Evolutionary conservation across 2,329 filamentous ascomycete species (phyloP).

Genomic region (Talaromyces marneffei): DNA sequence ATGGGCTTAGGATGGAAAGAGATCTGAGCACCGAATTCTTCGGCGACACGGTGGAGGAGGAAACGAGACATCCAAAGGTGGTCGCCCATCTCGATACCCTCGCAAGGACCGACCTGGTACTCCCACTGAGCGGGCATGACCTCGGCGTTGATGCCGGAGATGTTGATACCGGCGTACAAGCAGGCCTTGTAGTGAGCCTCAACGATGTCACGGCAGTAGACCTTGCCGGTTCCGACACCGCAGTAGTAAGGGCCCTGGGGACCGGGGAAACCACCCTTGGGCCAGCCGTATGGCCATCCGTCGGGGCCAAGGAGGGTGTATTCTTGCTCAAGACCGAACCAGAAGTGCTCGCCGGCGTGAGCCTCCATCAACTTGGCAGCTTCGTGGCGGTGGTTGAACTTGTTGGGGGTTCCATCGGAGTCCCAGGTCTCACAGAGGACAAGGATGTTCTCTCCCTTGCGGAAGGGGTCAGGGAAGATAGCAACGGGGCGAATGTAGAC

Average conservation of each 20-base stretch:
- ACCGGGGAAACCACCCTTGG: constrained; percentile 78
- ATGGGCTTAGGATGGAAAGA: constrained; percentile 96
- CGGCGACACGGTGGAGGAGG: constrained; percentile 82
- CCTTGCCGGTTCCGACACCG: constrained; percentile 94
- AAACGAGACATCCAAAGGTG: constrained; percentile 92
- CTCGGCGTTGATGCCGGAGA: constrained; percentile 98
- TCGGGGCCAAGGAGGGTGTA: constrained; percentile 86
- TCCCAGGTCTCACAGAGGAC: constrained; percentile 95
- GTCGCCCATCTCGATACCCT: constrained; percentile 87
- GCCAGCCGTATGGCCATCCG: constrained; percentile 90
- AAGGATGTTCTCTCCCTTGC: constrained; percentile 81
- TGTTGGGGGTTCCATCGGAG: constrained; percentile 89
- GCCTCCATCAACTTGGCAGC: constrained; percentile 83
- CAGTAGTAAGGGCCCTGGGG: constrained; percentile 96
- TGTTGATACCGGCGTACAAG: constrained; percentile 83
- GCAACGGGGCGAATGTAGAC: constrained; percentile 91
- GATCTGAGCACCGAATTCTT: constrained; percentile 95
- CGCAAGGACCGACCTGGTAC: constrained; percentile 89
- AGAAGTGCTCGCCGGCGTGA: constrained; percentile 75
- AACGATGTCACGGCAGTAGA: constrained; percentile 96
- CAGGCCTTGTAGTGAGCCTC: constrained; percentile 90
- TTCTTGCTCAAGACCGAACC: constrained; percentile 98
- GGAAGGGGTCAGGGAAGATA: constrained; percentile 88
- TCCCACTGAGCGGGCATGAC: constrained; percentile 99
- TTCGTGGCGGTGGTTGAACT: constrained; percentile 97